Base-by-base conservation (phyloP, 2,329 filamentous ascomycete genomes). In the Neonectria coccinea region DNA sequence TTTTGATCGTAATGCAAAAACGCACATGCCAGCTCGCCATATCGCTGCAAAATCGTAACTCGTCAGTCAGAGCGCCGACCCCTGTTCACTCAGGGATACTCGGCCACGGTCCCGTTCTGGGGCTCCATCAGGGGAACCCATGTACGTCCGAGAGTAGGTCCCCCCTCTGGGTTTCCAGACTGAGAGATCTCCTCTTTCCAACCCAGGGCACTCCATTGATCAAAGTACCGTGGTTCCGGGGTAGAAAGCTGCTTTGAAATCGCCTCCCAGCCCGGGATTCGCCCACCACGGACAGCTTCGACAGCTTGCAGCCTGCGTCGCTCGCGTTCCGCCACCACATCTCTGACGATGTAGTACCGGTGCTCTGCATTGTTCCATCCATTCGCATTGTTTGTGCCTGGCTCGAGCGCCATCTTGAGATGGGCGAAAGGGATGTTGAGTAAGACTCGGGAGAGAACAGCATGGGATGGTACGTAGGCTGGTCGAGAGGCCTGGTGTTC, bases 341-440 rank as follows among this genome's bases (percentile, higher is more conserved):
- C 79, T 29, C 79, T 78, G 54, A 88, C 82, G 16, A 85, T 80
- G 9, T 81, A 81, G 62, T 83, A 81, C 20, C 85, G 80, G 27
- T 82, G 76, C 61, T 83, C 79, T 1, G 79, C 78, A 42, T 79
- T 84, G 27, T 83, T 80, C 82, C 84, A 87, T 22, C 81, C 84
- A n/a, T 81, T 80, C 31, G 81, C 78, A 48, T 81, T 80, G 45
- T 85, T 86, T 9, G 89, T 82, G 27, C 82, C 82, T 7, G 72
- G 88, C 70, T 91, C 89, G 36, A 94, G 81, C 2, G 92, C 78
- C 64, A 84, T 83, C 76, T 91, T 89, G 25, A 94, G 81, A 29
- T 90, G 80, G 14, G 85, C 81, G 69, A 91, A 92, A 0, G 92
- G 92, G 6, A 94, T 79, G 44, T 92, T 92, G 56, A 93, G 79